Evolutionary conservation across 306 rosid species (phyloP), one percentile per base, ranked within the genome.

Genomic region (Echinosophora koreensis): DNA sequence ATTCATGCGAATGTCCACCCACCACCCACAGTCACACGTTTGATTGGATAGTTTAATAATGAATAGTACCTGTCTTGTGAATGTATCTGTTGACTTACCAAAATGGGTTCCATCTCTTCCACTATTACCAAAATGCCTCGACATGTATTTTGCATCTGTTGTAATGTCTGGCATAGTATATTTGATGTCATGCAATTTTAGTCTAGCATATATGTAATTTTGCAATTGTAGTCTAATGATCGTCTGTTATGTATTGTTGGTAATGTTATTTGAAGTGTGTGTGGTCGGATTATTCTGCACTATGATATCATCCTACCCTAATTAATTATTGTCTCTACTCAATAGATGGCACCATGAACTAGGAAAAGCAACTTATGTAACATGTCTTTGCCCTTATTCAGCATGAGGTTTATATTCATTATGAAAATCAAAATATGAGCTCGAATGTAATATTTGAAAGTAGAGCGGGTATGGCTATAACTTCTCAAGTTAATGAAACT

Each of bases 11-110:
- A 81, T 22, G 22, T 22, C 16, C 69, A n/a, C n/a, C n/a, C n/a
- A n/a, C n/a, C n/a, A n/a, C n/a, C n/a, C n/a, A 69, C 30, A 68
- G 39, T 87, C 91, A 66, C 89, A 60, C 83, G 38, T 71, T 74
- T 60, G 57, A 56, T 67, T 56, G 82, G 87, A 76, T 16, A 66
- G 69, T 17, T 2, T 9, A 9, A 27, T 49, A 15, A 41, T 1
- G 46, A 41, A 41, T 2, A 41, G 9, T 8, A 41, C 2, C 12
- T 41, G 11, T 4, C 12, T 41, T 59, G 35, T 39, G 10, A 1
- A 39, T 39, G 1, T 35, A 1, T 54, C 5, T 6, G 0, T 5
- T 32, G 2, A 11, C 68, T 75, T 73, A 80, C 87, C 61, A 14
- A 17, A 65, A 51, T 60, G 58, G 63, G 39, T 77, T 69, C 5